Evolutionary conservation across 2,329 filamentous ascomycete species (phyloP).

Genomic region (Lachnellula suecica): DNA sequence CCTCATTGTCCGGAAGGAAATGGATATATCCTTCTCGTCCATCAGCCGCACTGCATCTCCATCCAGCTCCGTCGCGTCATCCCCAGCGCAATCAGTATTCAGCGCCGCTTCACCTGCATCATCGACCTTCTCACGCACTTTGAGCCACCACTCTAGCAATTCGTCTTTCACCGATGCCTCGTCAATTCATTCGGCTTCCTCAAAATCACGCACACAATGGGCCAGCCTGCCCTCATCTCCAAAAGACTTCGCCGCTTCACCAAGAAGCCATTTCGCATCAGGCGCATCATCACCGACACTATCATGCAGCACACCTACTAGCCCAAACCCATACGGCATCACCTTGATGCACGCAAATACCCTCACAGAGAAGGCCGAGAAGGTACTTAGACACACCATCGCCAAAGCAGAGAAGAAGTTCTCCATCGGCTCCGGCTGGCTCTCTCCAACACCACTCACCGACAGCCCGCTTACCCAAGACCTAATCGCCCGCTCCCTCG

Average conservation of each 20-base stretch:
- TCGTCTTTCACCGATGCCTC: slow-evolving; percentile 15
- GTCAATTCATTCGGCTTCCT: slow-evolving; percentile 12
- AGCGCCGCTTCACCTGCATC: slow-evolving; percentile 7
- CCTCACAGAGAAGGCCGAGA: slow-evolving; percentile 45
- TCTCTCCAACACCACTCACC: slow-evolving; percentile 35
- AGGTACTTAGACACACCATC: slow-evolving; percentile 43
- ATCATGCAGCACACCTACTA: background rate
- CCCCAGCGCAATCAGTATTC: slow-evolving; percentile 19
- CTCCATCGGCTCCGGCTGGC: slow-evolving; percentile 36
- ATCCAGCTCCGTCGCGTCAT: slow-evolving; percentile 10
- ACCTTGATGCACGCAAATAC: slow-evolving; percentile 45
- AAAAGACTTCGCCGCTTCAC: slow-evolving; percentile 13
- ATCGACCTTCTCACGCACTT: slow-evolving; percentile 2
- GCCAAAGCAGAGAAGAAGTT: slow-evolving; percentile 53
- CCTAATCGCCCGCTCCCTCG: slow-evolving; percentile 54
- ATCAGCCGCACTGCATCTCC: slow-evolving; percentile 9
- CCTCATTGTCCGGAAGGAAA: slow-evolving; percentile 55
- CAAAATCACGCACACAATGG: slow-evolving; percentile 22
- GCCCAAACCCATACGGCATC: slow-evolving; percentile 41
- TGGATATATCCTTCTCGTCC: slow-evolving; percentile 41
- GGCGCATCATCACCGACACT: slow-evolving; percentile 7
- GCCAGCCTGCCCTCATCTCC: slow-evolving; percentile 26
- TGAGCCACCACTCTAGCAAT: slow-evolving; percentile 2
- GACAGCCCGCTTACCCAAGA: slow-evolving; percentile 45
- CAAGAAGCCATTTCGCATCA: slow-evolving; percentile 2